phyloP scores from a whole-genome alignment of 768 basidiomycete species.

The Tylopilus plumbeoviolaceoides region DNA sequence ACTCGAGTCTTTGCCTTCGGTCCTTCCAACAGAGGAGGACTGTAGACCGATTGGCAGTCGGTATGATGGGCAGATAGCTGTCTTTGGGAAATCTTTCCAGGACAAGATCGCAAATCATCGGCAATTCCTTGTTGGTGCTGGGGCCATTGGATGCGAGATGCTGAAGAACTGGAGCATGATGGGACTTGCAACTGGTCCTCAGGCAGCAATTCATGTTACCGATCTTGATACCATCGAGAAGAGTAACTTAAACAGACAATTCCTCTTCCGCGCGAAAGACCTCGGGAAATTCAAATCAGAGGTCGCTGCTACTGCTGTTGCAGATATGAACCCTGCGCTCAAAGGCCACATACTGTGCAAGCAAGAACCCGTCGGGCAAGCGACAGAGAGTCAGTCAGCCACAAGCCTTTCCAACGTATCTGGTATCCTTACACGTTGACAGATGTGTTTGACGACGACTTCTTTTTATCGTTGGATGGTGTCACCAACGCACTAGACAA shows the following conservation, averaged over 20 bases:
- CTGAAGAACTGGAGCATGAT: conserved; percentile 99
- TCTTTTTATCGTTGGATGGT: conserved; percentile 85
- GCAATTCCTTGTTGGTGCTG: conserved; percentile 97
- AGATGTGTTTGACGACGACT: conserved; percentile 87
- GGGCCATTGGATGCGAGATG: conserved; percentile 99
- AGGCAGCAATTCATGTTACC: conserved; percentile 86
- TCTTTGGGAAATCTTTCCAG: conserved; percentile 93
- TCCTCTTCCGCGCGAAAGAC: conserved; percentile 95
- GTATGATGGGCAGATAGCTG: conserved; percentile 93
- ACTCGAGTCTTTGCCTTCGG: conserved; percentile 83
- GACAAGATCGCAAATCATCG: conserved; percentile 83
- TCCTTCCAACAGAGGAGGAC: conserved; percentile 75
- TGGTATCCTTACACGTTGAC: conserved; percentile 10
- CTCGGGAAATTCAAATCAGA: conserved; percentile 97
- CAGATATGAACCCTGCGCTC: conserved; percentile 94
- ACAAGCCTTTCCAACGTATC: background rate
- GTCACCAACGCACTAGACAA: conserved; percentile 99
- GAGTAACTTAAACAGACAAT: conserved; percentile 96
- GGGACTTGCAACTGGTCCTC: conserved; percentile 78
- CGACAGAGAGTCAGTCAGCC: conserved; percentile 76
- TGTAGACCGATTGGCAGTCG: conserved; percentile 77
- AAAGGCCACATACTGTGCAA: conserved; percentile 80
- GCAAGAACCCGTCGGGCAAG: conserved; percentile 90
- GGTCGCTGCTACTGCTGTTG: conserved; percentile 84
- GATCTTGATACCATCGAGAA: conserved; percentile 99